Evolutionary conservation across 2,329 filamentous ascomycete genomes (phyloP).

Genomic region (Coniella vitis): DNA sequence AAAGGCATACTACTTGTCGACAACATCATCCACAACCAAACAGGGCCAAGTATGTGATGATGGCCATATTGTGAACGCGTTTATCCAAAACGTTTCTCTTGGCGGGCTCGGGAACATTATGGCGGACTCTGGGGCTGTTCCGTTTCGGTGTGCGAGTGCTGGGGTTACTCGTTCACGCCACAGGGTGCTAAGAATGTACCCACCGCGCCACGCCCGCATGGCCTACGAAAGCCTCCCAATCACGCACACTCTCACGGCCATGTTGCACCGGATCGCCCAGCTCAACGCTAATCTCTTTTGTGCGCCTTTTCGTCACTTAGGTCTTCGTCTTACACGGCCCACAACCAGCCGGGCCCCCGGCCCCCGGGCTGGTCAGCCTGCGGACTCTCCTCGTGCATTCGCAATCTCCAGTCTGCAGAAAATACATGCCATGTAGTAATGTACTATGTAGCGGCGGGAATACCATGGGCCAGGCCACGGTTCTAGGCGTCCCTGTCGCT

Average conservation of each 20-base stretch:
- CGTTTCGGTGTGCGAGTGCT: neutral
- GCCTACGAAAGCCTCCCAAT: constrained; percentile 9
- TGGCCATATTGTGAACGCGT: no score
- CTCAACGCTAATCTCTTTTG: constrained; percentile 10
- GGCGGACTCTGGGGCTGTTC: neutral
- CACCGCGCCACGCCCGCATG: constrained; percentile 10
- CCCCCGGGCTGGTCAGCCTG: constrained; percentile 1
- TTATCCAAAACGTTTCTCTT: no score
- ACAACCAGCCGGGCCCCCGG: constrained; percentile 1
- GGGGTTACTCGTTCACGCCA: constrained; percentile 6
- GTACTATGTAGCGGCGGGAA: neutral
- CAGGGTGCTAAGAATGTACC: constrained; percentile 5
- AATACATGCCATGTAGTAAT: no score
- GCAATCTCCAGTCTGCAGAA: constrained; percentile 14
- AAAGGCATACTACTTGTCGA: neutral
- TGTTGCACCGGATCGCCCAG: constrained; percentile 14
- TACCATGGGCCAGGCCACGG: constrained; percentile 4
- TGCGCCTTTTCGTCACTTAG: neutral
- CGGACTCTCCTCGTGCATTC: constrained; percentile 9
- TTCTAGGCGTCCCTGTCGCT: constrained; percentile 9
- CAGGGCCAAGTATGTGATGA: neutral
- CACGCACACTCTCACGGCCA: constrained; percentile 6
- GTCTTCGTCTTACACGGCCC: constrained; percentile 6
- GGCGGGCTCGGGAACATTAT: no score
- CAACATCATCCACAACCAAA: neutral